Conservation (phyloP, 75 land plant genomes). For the Adiantum capillusveneris region DNA sequence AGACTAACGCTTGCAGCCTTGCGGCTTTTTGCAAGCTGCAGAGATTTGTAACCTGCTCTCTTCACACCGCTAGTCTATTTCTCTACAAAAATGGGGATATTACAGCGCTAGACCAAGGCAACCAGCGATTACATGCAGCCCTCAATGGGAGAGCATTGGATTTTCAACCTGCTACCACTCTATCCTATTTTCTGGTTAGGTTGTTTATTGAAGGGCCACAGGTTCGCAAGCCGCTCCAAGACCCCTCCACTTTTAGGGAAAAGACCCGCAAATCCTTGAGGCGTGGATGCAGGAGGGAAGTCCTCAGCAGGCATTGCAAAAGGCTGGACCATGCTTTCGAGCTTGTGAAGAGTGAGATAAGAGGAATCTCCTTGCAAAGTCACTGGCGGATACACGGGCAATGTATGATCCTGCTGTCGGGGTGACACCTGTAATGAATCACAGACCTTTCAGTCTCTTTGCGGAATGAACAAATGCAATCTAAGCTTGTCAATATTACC, state of each 20-base stretch:
- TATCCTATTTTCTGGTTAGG: no score
- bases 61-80: no score
- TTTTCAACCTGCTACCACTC: no score
- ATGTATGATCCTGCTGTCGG: constrained; percentile 74
- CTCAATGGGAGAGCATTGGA: no score
- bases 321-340: constrained; percentile 85
- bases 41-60: no score
- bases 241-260: constrained; percentile 78
- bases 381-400: constrained; percentile 89
- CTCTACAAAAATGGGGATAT: no score
- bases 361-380: constrained; percentile 76
- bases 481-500: constrained; percentile 31
- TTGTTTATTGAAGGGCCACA: constrained; percentile 81
- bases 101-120: no score
- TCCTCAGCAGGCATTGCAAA: constrained; percentile 99
- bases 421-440: constrained; percentile 33
- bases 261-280: constrained; percentile 76
- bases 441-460: background rate
- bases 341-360: constrained; percentile 67
- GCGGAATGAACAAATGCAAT: no score
- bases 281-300: constrained; percentile 82
- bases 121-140: no score
- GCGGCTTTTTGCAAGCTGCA: no score
- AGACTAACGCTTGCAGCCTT: no score
- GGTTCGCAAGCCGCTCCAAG: constrained; percentile 77